Percentiles rank a stretch among this genome's conserved stretches.
Conservation (phyloP, 1,284 basidiomycete genomes). For the Puccinia triticina region DNA sequence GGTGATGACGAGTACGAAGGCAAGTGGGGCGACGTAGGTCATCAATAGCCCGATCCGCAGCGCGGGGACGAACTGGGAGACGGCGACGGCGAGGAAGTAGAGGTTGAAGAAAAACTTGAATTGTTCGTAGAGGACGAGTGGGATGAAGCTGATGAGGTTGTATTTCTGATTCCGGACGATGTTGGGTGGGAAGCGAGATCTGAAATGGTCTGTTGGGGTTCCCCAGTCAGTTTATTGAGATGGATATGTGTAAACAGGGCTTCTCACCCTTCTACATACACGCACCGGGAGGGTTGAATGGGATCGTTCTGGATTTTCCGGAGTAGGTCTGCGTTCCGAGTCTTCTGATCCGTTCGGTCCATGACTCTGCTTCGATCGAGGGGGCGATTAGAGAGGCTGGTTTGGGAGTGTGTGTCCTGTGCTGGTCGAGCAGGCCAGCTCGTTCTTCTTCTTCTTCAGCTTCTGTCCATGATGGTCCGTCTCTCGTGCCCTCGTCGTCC, state of each 20-base stretch:
- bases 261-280: constrained; percentile 1
- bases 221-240: background rate
- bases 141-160: constrained; percentile 89
- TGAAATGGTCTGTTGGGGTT: constrained; percentile 40
- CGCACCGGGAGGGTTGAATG: constrained; percentile 50
- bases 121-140: constrained; percentile 96
- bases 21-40: constrained; percentile 93
- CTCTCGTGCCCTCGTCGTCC: no score
- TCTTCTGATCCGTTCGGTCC: constrained; percentile 35
- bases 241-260: background rate
- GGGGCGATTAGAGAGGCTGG: background rate
- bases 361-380: constrained; percentile 24
- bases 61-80: constrained; percentile 93
- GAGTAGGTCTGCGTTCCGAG: constrained; percentile 2
- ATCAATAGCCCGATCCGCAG: constrained; percentile 84
- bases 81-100: constrained; percentile 94
- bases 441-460: no score
- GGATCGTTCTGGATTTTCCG: constrained; percentile 45
- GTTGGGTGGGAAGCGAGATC: constrained; percentile 68
- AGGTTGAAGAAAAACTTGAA: constrained; percentile 99
- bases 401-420: no score
- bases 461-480: no score
- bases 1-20: constrained; percentile 89
- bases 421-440: no score
- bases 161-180: constrained; percentile 98